Conservation (phyloP, 345 rosid genomes). For the Dipteronia dyeriana region DNA sequence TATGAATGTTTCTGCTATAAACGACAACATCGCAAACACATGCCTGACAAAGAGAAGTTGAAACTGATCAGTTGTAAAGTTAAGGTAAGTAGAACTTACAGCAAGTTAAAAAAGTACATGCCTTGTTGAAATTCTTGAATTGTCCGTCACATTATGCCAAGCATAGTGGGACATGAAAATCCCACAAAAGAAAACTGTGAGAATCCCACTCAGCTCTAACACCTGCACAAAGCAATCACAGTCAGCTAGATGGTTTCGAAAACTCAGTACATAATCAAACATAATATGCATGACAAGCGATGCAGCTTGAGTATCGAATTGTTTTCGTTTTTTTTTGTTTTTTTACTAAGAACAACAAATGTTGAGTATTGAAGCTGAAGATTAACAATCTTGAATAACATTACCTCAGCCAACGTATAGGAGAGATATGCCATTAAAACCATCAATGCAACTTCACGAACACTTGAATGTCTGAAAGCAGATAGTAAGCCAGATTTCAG, state of each 20-base stretch:
- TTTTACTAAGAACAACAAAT: too few species aligned
- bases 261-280: background rate
- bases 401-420: conserved; percentile 87
- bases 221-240: conserved; percentile 50
- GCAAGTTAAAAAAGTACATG: conserved; percentile 17
- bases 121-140: conserved; percentile 85
- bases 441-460: conserved; percentile 74
- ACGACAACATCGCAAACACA: conserved; percentile 85
- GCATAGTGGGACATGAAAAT: conserved; percentile 88
- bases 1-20: conserved; percentile 84
- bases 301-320: background rate
- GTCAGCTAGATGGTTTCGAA: background rate
- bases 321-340: too few species aligned
- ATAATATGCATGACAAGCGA: background rate
- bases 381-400: background rate
- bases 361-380: background rate
- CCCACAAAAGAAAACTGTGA: conserved; percentile 90
- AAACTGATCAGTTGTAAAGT: background rate
- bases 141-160: conserved; percentile 72
- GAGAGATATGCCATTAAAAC: conserved; percentile 88
- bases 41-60: conserved; percentile 47
- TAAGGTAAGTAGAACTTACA: background rate
- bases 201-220: conserved; percentile 80
- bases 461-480: conserved; percentile 67
- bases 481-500: conserved; percentile 5